Evolutionary conservation across 495 filamentous ascomycete genomes (phyloP), one percentile per base, ranked within the genome.

Genomic region (Cercophora sp.): DNA sequence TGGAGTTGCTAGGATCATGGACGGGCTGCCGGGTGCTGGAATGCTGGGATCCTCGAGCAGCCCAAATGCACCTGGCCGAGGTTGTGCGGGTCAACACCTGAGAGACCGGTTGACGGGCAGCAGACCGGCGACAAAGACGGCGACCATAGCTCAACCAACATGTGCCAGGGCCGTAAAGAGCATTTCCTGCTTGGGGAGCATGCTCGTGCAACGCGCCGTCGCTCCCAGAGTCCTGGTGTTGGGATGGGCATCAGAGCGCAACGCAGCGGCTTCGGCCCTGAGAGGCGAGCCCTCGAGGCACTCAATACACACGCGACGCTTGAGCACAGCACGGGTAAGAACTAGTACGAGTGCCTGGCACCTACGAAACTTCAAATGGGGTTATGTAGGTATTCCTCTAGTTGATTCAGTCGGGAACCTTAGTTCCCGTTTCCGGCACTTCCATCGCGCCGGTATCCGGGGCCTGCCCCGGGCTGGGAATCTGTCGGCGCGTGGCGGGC

Each of bases 381-480:
- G n/a, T n/a, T n/a, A n/a, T n/a, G 41, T 24, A 9, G 41, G 10
- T 19, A 19, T 15, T 44, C 13, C 41, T 25, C 24, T 27, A 25
- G 41, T 27, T 15, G 24, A 44, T 27, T 27, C 41, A 27, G 41
- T 27, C 41, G 24, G 41, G 40, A 24, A 44, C 25, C 41, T 24
- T 44, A 27, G 22, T 44, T 44, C 41, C 41, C 41, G 41, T 44
- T 44, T 43, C 40, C 40, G n/a, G 40, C 18, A 23, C 22, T 44
- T 24, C 41, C 41, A 27, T 8, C 22, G 22, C 13, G 41, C 20
- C 29, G 20, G 22, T 27, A 43, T 43, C 40, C 13, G 18, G 24
- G 41, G 11, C 20, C 29, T 20, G 16, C 22, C 20, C 8, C 8
- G 41, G n/a, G n/a, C n/a, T n/a, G n/a, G n/a, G n/a, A n/a, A n/a